phyloP scores from a whole-genome alignment of 495 filamentous ascomycete genomes.

The Clohesyomyces aquaticus region DNA sequence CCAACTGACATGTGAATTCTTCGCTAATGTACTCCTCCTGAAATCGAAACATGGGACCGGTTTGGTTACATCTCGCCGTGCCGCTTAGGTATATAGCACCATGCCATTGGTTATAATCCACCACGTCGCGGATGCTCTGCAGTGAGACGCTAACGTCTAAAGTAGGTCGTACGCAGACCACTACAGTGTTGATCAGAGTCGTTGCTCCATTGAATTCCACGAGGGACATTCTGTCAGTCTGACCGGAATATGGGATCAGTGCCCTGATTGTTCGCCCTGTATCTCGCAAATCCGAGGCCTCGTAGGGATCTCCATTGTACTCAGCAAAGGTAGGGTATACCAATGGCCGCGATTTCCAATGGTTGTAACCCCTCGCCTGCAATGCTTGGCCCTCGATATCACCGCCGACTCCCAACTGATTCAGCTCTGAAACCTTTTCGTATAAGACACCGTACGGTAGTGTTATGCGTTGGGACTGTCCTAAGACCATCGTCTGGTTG shows the following conservation, averaged over 20 bases:
- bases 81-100: neutral
- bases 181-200: neutral
- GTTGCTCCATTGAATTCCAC: neutral
- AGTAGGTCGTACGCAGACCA: too few relatives aligned
- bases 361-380: neutral
- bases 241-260: neutral
- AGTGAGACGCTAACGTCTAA: neutral
- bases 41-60: too few relatives aligned
- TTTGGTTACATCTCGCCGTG: too few relatives aligned
- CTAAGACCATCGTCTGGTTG: neutral
- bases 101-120: neutral
- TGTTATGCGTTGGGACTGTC: too few relatives aligned
- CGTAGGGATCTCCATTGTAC: neutral
- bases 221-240: neutral
- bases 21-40: too few relatives aligned
- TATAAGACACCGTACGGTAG: neutral
- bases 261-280: neutral
- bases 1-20: too few relatives aligned
- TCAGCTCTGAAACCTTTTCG: too few relatives aligned
- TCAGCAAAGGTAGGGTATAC: neutral
- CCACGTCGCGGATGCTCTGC: neutral
- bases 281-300: neutral
- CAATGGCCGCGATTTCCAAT: neutral
- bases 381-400: neutral
- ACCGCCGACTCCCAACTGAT: neutral